Conservation (phyloP, 2,329 filamentous ascomycete genomes). For the Thielaviopsis ethacetica region DNA sequence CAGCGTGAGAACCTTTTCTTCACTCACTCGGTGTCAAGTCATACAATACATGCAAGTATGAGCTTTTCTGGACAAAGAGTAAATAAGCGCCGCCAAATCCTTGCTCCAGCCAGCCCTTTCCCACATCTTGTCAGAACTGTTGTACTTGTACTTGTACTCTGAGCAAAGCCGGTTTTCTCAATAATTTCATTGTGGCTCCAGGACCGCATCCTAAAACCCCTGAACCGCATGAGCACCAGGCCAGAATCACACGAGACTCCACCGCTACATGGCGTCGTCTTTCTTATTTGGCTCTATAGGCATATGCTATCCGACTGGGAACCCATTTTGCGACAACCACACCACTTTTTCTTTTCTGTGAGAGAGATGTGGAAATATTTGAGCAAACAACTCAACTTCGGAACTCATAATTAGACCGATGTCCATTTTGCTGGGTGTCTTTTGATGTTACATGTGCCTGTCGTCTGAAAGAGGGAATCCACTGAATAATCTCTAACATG, state of each 20-base stretch:
- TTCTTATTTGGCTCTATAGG: background rate
- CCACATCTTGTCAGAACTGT: background rate
- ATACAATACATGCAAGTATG: background rate
- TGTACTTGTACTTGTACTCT: too few relatives aligned
- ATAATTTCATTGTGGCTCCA: constrained; percentile 2
- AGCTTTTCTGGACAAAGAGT: background rate
- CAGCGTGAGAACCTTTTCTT: background rate
- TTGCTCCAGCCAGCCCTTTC: background rate
- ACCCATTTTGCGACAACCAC: background rate
- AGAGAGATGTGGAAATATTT: background rate
- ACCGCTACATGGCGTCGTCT: background rate
- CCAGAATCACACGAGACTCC: constrained; percentile 10
- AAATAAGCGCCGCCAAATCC: background rate
- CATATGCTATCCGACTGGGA: background rate
- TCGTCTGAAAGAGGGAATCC: background rate
- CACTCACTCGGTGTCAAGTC: background rate
- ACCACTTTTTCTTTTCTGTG: background rate
- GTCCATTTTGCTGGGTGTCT: background rate
- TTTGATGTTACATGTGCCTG: background rate
- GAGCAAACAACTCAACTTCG: background rate
- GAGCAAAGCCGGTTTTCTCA: background rate
- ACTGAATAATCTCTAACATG: background rate
- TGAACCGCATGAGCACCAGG: constrained; percentile 5
- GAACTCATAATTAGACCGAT: background rate
- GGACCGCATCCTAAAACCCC: background rate